Evolutionary conservation across 495 filamentous ascomycete genomes (phyloP), one percentile per base, ranked within the genome.

Genomic region (Elasticomyces elasticus): DNA sequence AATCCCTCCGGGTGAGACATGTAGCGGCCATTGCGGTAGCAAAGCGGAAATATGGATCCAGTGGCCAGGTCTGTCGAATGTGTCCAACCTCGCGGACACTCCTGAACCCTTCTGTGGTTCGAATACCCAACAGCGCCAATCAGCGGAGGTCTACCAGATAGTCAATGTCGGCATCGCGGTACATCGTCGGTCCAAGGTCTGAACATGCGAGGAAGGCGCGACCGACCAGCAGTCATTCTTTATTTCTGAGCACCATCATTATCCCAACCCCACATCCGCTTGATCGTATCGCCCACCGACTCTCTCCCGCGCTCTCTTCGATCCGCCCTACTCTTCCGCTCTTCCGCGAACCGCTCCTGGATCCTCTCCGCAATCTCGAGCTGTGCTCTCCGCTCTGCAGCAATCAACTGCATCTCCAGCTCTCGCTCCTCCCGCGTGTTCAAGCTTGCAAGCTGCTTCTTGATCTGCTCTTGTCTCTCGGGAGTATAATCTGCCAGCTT

Each of bases 221-320:
- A n/a, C n/a, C n/a, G n/a, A n/a, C n/a, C n/a, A n/a, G n/a, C n/a
- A n/a, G n/a, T n/a, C n/a, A n/a, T n/a, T n/a, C n/a, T n/a, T n/a
- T n/a, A n/a, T n/a, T n/a, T n/a, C n/a, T 40, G 5, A 24, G 11
- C 17, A 24, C 24, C 42, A 4, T 45, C 6, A 17, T 45, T 5
- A 41, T 60, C 49, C 66, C 65, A 69, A 1, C 68, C 68, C 64
- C 63, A 68, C 28, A 51, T 56, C 23, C 55, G 58, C 54, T 69
- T 71, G 17, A 71, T 62, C 1, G 46, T 63, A 58, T 71, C 69
- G 5, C 69, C 65, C 0, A 68, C 45, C 12, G 64, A 65, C 25
- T 66, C 69, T 49, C 64, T 60, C 1, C 69, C 69, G 9, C 55
- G 35, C 43, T 66, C 67, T 52, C 57, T 62, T 46, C 69, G 55